Evolutionary conservation across 225 moss, liverwort and hornwort species (phyloP).

Genomic region (Polytrichum commune): DNA sequence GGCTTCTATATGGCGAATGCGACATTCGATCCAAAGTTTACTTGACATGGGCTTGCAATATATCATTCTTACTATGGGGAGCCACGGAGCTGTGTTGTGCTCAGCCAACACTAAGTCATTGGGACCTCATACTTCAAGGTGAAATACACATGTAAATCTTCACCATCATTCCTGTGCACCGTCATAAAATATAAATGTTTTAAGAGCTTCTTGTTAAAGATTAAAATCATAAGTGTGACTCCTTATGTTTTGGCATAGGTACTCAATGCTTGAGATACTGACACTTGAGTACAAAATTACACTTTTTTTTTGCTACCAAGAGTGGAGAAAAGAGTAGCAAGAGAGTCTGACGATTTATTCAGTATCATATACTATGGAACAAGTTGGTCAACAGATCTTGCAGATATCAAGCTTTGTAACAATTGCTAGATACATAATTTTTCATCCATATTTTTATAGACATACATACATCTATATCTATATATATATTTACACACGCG

Average conservation of each 20-base stretch:
- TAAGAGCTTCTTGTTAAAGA: too few relatives aligned
- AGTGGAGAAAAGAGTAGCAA: not conserved
- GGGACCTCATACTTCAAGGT: slow-evolving; percentile 23
- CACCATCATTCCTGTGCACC: too few relatives aligned
- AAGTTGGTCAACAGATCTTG: not conserved
- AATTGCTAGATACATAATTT: too few relatives aligned
- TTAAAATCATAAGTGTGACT: not conserved
- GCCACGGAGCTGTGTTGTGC: slow-evolving; percentile 81
- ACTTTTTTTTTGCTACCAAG: not conserved
- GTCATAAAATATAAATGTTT: too few relatives aligned
- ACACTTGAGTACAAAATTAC: too few relatives aligned
- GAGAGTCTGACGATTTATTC: not conserved
- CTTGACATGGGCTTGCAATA: slow-evolving; percentile 67
- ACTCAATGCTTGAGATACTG: not conserved
- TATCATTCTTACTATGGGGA: slow-evolving; percentile 80
- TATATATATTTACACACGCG: too few relatives aligned
- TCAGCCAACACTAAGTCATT: slow-evolving; percentile 16
- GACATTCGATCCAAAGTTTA: slow-evolving; percentile 53
- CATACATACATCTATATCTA: too few relatives aligned
- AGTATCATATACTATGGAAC: not conserved
- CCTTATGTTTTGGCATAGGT: too few relatives aligned
- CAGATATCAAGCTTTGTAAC: too few relatives aligned
- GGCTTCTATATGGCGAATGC: slow-evolving; percentile 48
- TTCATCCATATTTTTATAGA: too few relatives aligned
- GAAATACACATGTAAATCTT: not conserved